Evolutionary conservation across 495 filamentous ascomycete species (phyloP).

Genomic region (Podospora fimiseda): DNA sequence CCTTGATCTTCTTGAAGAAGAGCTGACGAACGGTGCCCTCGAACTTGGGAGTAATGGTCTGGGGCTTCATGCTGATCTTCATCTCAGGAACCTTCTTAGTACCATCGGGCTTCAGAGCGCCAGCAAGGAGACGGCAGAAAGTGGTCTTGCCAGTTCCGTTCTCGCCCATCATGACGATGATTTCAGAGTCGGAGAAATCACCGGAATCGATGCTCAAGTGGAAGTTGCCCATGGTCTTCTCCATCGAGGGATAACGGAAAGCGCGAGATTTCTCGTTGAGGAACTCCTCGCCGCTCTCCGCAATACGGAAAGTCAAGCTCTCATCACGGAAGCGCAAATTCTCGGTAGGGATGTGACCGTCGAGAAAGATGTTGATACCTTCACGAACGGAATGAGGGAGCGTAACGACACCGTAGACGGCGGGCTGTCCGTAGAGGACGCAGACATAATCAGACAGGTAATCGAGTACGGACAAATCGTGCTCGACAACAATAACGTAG

Average conservation of each 20-base stretch:
- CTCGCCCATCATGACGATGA: constrained; percentile 99
- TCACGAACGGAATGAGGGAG: constrained; percentile 92
- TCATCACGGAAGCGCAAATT: constrained; percentile 98
- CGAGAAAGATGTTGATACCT: constrained; percentile 99
- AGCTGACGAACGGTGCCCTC: constrained; percentile 89
- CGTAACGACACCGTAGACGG: constrained; percentile 97
- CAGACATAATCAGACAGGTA: constrained; percentile 98
- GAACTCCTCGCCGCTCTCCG: constrained; percentile 87
- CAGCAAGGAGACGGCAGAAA: constrained; percentile 93
- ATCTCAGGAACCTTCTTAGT: constrained; percentile 72
- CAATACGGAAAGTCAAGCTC: constrained; percentile 90
- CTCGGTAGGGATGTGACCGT: constrained; percentile 95
- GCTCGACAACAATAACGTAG: constrained; percentile 97
- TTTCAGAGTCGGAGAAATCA: constrained; percentile 93
- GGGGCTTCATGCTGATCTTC: constrained; percentile 98
- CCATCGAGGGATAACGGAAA: constrained; percentile 83
- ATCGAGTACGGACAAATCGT: constrained; percentile 96
- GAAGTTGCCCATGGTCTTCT: constrained; percentile 90
- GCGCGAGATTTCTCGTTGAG: constrained; percentile 75
- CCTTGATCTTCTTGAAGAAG: constrained; percentile 74
- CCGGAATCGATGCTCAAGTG: constrained; percentile 75
- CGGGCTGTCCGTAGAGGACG: constrained; percentile 89
- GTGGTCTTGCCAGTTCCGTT: constrained; percentile 88
- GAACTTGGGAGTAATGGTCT: constrained; percentile 98
- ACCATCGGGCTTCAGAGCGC: constrained; percentile 82